Evolutionary conservation across 768 basidiomycete species (phyloP), one percentile per base, ranked within the genome.

Genomic region (Clathrus columnatus): DNA sequence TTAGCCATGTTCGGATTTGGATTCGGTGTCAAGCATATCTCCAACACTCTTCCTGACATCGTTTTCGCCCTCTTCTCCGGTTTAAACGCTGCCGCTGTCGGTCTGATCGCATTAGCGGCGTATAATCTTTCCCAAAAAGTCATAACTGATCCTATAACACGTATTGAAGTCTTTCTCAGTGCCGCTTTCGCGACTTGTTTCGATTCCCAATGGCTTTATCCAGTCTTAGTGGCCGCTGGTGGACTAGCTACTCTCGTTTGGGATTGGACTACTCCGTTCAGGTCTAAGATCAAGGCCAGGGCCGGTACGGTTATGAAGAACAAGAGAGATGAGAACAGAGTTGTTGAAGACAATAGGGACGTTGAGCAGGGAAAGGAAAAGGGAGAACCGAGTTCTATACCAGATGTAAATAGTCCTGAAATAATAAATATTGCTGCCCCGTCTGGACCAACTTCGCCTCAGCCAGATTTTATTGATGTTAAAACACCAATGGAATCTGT

Each of bases 51-150:
- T 1, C 79, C 79, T 2, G 61, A 62, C 2, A 68, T 73, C 20
- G 78, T 73, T n/a, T 75, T 76, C 53, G 75, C 75, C 17, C 64
- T 80, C 10, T 68, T 82, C 7, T 75, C 76, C 0, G 80, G 80
- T 2, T 61, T 82, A 18, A 81, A 82, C 59, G 75, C 78, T 1
- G 71, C 78, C 3, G 76, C 76, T 0, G 79, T 81, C 4, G 80
- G 79, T 0, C 63, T 81, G 7, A 76, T 81, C 51, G 75, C 76
- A 1, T 68, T 80, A 17, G 76, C 80, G 4, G 79, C 75, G 1
- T 68, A 73, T 24, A 75, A 78, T 57, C 73, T 80, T 16, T 63
- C 73, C 1, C 62, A 69, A 10, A 73, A 72, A 29, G 71, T 75
- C 29, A 72, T 77, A 28, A 77, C 75, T 2, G 79, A 80, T 54